Evolutionary conservation across 2,329 filamentous ascomycete genomes (phyloP).

Genomic region (Colletotrichum noveboracense): DNA sequence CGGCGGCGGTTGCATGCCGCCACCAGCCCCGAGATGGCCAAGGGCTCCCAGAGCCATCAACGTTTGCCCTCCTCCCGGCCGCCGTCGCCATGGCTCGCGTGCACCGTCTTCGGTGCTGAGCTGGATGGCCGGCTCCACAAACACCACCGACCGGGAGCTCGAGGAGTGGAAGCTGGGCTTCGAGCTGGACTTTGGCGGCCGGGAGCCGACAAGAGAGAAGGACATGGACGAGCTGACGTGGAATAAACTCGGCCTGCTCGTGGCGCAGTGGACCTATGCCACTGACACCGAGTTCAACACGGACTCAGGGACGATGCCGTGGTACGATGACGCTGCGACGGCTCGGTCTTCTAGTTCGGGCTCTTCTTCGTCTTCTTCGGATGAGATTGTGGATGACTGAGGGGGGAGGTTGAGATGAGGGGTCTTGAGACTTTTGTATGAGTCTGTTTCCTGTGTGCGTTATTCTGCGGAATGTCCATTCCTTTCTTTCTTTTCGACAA

Average conservation of each 20-base stretch:
- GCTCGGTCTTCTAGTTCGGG: background rate
- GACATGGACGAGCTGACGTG: background rate
- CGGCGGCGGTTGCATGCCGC: background rate
- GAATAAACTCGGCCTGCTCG: background rate
- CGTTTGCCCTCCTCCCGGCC: background rate
- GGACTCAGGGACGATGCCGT: background rate
- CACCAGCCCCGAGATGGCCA: background rate
- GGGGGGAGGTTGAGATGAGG: background rate
- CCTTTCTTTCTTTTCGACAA: background rate
- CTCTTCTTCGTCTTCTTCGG: background rate
- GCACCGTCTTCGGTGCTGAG: background rate
- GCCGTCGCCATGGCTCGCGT: background rate
- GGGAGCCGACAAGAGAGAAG: background rate
- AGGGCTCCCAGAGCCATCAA: background rate
- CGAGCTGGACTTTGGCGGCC: slow-evolving; percentile 4
- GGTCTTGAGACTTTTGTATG: background rate
- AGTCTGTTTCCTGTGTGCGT: background rate
- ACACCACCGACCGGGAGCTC: background rate
- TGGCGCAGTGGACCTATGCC: slow-evolving; percentile 12
- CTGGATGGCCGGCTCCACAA: background rate
- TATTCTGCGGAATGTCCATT: background rate
- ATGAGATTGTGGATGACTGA: background rate
- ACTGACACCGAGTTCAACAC: slow-evolving; percentile 2
- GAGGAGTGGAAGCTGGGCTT: background rate
- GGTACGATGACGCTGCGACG: slow-evolving; percentile 1